A percentile compares a stretch with the other conserved stretches of the same genome.
Evolutionary conservation across 768 basidiomycete species (phyloP).

Genomic region (Tricholomella constricta): DNA sequence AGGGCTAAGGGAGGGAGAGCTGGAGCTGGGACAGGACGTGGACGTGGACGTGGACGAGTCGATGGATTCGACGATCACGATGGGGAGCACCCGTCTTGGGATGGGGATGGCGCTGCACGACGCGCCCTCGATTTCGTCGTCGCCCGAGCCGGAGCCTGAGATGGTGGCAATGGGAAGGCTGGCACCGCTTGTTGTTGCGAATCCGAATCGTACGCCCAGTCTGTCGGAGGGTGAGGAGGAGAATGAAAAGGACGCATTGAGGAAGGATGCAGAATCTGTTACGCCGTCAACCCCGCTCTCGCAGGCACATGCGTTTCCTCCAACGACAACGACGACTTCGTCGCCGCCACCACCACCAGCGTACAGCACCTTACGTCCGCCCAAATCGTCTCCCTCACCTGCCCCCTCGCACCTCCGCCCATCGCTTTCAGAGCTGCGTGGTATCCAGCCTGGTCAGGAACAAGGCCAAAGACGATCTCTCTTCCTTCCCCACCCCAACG

Average conservation of each 20-base stretch:
- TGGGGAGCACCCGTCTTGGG: not conserved
- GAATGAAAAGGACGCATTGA: not conserved
- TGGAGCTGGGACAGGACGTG: not conserved
- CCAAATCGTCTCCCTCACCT: conserved; percentile 9
- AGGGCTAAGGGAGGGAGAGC: not conserved
- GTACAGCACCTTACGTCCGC: not conserved
- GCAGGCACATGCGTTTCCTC: not conserved
- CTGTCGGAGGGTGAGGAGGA: conserved; percentile 16
- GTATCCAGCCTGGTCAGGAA: conserved; percentile 29
- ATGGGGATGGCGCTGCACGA: conserved; percentile 1
- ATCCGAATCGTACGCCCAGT: conserved; percentile 26
- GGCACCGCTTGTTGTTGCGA: conserved; percentile 21
- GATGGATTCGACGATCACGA: not conserved
- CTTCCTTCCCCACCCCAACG: conserved; percentile 49
- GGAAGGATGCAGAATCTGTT: not conserved
- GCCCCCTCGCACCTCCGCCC: conserved; percentile 29
- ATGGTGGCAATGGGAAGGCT: conserved; percentile 6
- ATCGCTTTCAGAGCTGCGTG: conserved; percentile 33
- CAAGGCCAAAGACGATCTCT: conserved; percentile 37
- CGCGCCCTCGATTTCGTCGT: conserved; percentile 16
- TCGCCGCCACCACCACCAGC: conserved; percentile 12
- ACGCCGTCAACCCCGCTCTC: not conserved
- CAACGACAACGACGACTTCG: not conserved
- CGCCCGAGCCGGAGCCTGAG: conserved; percentile 25
- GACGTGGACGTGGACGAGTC: not conserved